These are phyloP conservation scores for Diutina neorugosa DNA, from an alignment of 1,139 yeast genomes.

Conservation along the genomic window DNA sequence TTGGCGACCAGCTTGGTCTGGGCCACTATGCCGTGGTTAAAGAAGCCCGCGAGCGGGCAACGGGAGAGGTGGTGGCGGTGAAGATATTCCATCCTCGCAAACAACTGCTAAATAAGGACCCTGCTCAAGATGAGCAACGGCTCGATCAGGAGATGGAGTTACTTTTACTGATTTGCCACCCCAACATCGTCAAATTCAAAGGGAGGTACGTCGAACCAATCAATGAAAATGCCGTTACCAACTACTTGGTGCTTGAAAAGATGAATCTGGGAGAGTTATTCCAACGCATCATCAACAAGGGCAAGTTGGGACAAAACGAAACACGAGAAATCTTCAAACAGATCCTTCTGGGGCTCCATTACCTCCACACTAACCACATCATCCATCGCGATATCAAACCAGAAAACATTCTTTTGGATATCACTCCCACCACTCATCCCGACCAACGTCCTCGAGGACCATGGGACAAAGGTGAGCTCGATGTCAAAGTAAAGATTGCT, in stretches of 20 bases:
- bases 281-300: constrained; percentile 55
- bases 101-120: constrained; percentile 14
- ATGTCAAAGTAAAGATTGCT: constrained; percentile 61
- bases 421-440: constrained; percentile 25
- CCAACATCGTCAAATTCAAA: constrained; percentile 55
- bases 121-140: constrained; percentile 33
- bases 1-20: constrained; percentile 54
- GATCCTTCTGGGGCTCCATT: constrained; percentile 46
- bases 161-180: constrained; percentile 53
- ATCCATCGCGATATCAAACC: constrained; percentile 89
- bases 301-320: constrained; percentile 47
- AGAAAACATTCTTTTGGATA: constrained; percentile 73
- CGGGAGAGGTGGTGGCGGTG: constrained; percentile 57
- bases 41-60: constrained; percentile 46
- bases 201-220: constrained; percentile 62
- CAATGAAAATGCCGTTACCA: constrained; percentile 38
- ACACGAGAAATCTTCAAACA: constrained; percentile 51
- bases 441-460: constrained; percentile 56
- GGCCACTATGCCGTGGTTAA: constrained; percentile 75
- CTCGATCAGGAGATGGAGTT: constrained; percentile 59
- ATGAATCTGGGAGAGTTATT: constrained; percentile 67
- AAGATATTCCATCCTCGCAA: constrained; percentile 62
- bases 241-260: constrained; percentile 60
- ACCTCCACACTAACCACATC: constrained; percentile 60
- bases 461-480: constrained; percentile 52